Evolutionary conservation across 2,329 filamentous ascomycete genomes (phyloP).

Genomic region (Periconia digitata): DNA sequence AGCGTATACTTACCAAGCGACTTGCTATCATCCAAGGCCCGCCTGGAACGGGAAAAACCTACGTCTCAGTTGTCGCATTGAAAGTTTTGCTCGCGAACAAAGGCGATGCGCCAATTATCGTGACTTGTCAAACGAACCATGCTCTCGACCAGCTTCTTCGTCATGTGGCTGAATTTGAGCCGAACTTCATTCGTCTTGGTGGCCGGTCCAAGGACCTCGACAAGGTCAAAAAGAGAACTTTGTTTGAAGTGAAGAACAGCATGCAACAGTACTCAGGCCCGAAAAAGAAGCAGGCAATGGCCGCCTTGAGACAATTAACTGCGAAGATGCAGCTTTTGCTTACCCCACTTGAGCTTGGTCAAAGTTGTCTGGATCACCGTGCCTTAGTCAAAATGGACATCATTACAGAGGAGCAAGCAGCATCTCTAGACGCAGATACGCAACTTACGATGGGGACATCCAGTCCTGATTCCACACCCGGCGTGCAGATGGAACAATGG

Average conservation of each 20-base stretch:
- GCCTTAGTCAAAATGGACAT: slow-evolving; percentile 58
- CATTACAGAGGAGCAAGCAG: slow-evolving; percentile 64
- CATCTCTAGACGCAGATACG: slow-evolving; percentile 59
- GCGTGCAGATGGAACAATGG: slow-evolving; percentile 56
- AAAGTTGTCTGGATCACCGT: slow-evolving; percentile 22
- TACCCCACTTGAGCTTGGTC: slow-evolving; percentile 20
- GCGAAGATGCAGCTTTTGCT: slow-evolving; percentile 25
- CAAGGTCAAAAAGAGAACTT: slow-evolving; percentile 63
- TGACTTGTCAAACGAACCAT: slow-evolving; percentile 88
- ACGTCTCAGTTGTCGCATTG: slow-evolving; percentile 73
- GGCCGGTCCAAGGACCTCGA: slow-evolving; percentile 67
- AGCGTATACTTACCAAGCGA: slow-evolving; percentile 69
- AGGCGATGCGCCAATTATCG: slow-evolving; percentile 68
- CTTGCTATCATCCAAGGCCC: slow-evolving; percentile 82
- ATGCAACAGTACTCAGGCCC: slow-evolving; percentile 38
- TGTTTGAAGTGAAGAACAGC: slow-evolving; percentile 61
- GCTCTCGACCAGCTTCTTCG: slow-evolving; percentile 79
- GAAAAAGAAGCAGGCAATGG: slow-evolving; percentile 42
- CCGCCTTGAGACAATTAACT: slow-evolving; percentile 43
- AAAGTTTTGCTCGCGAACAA: slow-evolving; percentile 63
- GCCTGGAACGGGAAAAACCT: slow-evolving; percentile 79
- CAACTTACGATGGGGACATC: slow-evolving; percentile 42
- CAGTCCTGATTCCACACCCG: slow-evolving; percentile 21
- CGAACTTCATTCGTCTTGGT: slow-evolving; percentile 67
- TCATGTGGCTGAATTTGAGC: slow-evolving; percentile 64